phyloP scores from a whole-genome alignment of 1,284 basidiomycete genomes.

The Cryptococcus amylolentus region DNA sequence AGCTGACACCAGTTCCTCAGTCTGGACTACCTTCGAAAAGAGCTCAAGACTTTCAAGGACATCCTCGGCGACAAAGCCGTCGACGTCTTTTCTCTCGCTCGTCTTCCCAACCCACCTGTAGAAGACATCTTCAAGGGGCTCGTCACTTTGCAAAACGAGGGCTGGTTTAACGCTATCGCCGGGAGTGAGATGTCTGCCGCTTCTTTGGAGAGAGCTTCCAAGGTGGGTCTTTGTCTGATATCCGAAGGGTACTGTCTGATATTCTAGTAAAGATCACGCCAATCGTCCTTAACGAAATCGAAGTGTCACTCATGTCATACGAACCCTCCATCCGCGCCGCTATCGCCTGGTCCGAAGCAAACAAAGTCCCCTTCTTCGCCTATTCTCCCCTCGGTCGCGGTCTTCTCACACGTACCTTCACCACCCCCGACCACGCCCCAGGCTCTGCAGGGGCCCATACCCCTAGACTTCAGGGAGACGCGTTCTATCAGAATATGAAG shows the following conservation, averaged over 20 bases:
- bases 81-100: conserved; percentile 50
- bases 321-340: conserved; percentile 52
- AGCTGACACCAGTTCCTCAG: background rate
- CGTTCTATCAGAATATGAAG: conserved; percentile 57
- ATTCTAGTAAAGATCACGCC: conserved; percentile 49
- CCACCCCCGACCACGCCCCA: conserved; percentile 53
- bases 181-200: conserved; percentile 27
- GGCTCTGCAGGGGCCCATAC: conserved; percentile 34
- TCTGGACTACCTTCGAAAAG: conserved; percentile 51
- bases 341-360: conserved; percentile 49
- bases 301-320: conserved; percentile 56
- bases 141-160: conserved; percentile 32
- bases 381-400: conserved; percentile 63
- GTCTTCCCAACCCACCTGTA: conserved; percentile 14
- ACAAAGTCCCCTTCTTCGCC: conserved; percentile 57
- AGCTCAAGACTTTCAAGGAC: conserved; percentile 49
- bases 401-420: conserved; percentile 58
- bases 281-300: conserved; percentile 57
- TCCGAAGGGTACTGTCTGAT: too few species aligned
- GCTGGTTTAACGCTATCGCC: conserved; percentile 30
- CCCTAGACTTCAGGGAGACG: conserved; percentile 50
- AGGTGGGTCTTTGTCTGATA: conserved; percentile 15
- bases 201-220: conserved; percentile 20
- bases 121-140: conserved; percentile 24
- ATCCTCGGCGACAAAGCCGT: conserved; percentile 54